A percentile compares a stretch with the other conserved stretches of the same genome.
phyloP scores from a whole-genome alignment of 495 filamentous ascomycete species.

The Xylaria telfairii region DNA sequence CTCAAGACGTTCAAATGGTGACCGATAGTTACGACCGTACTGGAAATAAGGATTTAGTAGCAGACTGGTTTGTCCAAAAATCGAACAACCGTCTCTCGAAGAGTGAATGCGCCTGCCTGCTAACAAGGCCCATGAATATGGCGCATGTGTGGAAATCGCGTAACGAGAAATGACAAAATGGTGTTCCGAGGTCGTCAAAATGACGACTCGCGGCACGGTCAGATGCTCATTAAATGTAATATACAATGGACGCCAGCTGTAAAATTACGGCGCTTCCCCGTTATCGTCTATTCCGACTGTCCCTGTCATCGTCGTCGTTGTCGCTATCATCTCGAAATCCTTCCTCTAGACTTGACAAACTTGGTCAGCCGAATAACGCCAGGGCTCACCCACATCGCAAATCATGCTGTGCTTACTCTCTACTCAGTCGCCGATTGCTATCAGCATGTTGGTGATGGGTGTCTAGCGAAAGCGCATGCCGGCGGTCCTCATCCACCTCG shows the following conservation, averaged over 20 bases:
- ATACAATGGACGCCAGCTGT: neutral
- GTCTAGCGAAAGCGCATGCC: constrained; percentile 66
- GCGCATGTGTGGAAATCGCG: neutral
- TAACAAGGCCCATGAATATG: neutral
- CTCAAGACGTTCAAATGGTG: neutral
- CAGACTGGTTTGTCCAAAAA: neutral
- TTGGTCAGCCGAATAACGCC: constrained; percentile 30
- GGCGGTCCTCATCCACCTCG: constrained; percentile 70
- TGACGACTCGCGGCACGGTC: neutral
- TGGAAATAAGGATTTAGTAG: neutral
- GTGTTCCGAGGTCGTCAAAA: neutral
- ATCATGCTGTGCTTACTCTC: constrained; percentile 59
- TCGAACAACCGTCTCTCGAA: neutral
- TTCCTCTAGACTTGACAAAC: constrained; percentile 62
- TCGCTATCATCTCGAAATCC: constrained; percentile 86
- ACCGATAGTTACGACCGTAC: neutral
- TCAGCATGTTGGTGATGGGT: constrained; percentile 60
- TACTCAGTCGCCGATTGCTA: constrained; percentile 68
- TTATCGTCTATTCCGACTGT: constrained; percentile 28
- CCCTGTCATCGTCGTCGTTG: constrained; percentile 59
- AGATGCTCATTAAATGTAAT: neutral
- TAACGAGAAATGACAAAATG: neutral
- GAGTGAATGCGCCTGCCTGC: neutral
- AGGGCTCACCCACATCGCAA: neutral
- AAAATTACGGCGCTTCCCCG: neutral